Evolutionary conservation across 2,329 filamentous ascomycete species (phyloP).

Genomic region (Alternaria sp.): DNA sequence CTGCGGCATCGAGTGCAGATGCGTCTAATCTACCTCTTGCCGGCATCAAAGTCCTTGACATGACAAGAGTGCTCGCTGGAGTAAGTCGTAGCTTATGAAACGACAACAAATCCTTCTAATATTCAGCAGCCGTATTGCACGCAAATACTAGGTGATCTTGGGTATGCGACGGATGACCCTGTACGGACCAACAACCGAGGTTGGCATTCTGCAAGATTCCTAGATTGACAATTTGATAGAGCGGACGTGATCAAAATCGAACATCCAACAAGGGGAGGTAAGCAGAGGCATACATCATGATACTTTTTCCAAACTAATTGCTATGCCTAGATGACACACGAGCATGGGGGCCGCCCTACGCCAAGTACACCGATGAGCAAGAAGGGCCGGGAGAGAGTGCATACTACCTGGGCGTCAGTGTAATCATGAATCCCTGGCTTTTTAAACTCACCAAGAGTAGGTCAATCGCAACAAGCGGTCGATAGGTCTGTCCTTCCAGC

Average conservation of each 20-base stretch:
- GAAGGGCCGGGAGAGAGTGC: slow-evolving; percentile 86
- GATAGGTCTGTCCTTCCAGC: slow-evolving; percentile 87
- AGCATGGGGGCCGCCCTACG: slow-evolving; percentile 96
- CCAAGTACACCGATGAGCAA: slow-evolving; percentile 70
- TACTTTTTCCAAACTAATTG: background rate
- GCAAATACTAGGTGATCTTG: slow-evolving; percentile 93
- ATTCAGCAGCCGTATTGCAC: slow-evolving; percentile 85
- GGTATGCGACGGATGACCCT: slow-evolving; percentile 65
- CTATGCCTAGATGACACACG: slow-evolving; percentile 80
- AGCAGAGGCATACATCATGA: background rate
- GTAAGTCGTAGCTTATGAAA: slow-evolving; percentile 62
- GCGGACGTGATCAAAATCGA: slow-evolving; percentile 98
- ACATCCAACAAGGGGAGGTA: slow-evolving; percentile 69
- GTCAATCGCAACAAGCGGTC: slow-evolving; percentile 98
- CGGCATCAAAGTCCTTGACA: slow-evolving; percentile 89
- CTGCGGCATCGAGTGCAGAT: slow-evolving; percentile 48
- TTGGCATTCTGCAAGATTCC: slow-evolving; percentile 26
- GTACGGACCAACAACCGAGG: slow-evolving; percentile 47
- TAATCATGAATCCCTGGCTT: background rate
- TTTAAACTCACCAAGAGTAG: slow-evolving; percentile 54
- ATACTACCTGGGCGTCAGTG: slow-evolving; percentile 84
- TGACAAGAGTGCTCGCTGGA: slow-evolving; percentile 94
- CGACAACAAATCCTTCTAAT: slow-evolving; percentile 25
- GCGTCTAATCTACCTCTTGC: slow-evolving; percentile 72
- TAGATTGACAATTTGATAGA: slow-evolving; percentile 56